Evolutionary conservation across 2,329 filamentous ascomycete species (phyloP).

Genomic region (Metarhizium brunneum): DNA sequence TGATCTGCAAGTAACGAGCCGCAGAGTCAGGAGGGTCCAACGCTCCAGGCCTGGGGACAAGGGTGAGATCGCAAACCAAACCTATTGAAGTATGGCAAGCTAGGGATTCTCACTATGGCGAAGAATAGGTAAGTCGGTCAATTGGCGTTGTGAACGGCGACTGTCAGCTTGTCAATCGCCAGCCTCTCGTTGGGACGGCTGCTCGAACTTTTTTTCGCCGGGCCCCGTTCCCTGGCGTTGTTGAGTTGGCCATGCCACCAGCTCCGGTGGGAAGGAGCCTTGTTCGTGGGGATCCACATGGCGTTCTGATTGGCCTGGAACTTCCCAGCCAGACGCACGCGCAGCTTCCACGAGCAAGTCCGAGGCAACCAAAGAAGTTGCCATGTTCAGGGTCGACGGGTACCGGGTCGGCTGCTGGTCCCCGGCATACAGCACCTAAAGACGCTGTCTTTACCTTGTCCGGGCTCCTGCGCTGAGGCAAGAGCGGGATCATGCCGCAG

Average conservation of each 20-base stretch:
- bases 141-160: neutral
- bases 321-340: neutral
- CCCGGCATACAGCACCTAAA: neutral
- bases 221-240: neutral
- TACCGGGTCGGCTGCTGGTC: no score
- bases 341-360: neutral
- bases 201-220: slow-evolving; percentile 17
- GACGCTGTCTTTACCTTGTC: no score
- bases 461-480: no score
- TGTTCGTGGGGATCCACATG: slow-evolving; percentile 12
- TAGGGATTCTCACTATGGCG: neutral
- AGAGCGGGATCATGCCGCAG: no score
- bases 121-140: neutral
- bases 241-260: neutral
- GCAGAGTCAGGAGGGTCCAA: neutral
- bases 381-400: no score
- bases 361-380: neutral
- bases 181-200: neutral
- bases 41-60: neutral
- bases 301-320: slow-evolving; percentile 16
- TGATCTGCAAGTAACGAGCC: neutral
- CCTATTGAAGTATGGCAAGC: neutral
- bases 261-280: slow-evolving; percentile 1
- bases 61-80: neutral
- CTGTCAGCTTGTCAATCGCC: neutral